Base-by-base conservation (phyloP, 1,139 yeast genomes). In the Arxiozyma bovina region DNA sequence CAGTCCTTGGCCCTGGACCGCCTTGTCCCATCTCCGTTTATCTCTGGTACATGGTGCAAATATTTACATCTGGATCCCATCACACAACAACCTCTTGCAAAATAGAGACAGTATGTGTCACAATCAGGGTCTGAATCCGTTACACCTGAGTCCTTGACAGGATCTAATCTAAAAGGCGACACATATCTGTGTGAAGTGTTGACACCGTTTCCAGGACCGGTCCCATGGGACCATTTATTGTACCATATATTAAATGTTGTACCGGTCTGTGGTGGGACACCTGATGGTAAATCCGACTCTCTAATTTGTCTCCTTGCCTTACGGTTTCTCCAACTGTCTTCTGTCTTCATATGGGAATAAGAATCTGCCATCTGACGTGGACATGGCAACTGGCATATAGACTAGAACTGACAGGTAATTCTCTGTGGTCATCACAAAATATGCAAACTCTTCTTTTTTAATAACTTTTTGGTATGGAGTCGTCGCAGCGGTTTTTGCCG, bases 11-110 rank as follows among this genome's bases (percentile, higher is more conserved):
- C 83, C 80, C 1, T 89, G 83, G 83, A 76, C 55, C 40, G 40
- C 2, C 74, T 73, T 47, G 71, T 68, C 25, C 62, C 61, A 27
- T 68, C 59, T 60, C 79, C 83, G 6, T 68, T 63, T 6, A 74
- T 77, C 0, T 67, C 69, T 0, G 99, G 99, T 18, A 87, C 67
- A 50, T 96, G 74, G 69, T 93, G 99, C 50, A 85, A 72, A 67
- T 82, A 90, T 41, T 77, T 79, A 69, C 99, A 93, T 51, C 80
- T 77, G 55, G 77, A 77, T 4, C 96, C 98, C 59, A 81, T 76
- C 54, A 82, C 79, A 66, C 99, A 93, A 68, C 88, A 79, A 0
- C 99, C 99, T 54, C 91, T 79, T 6, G 96, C 93, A 72, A 89
- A 93, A 69, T 85, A 89, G 2, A 93, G 65, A 66, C 99, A 93